A percentile compares a stretch with the other conserved stretches of the same genome.
Evolutionary conservation across 306 rosid species (phyloP).

Genomic region (Clitoria ternatea): DNA sequence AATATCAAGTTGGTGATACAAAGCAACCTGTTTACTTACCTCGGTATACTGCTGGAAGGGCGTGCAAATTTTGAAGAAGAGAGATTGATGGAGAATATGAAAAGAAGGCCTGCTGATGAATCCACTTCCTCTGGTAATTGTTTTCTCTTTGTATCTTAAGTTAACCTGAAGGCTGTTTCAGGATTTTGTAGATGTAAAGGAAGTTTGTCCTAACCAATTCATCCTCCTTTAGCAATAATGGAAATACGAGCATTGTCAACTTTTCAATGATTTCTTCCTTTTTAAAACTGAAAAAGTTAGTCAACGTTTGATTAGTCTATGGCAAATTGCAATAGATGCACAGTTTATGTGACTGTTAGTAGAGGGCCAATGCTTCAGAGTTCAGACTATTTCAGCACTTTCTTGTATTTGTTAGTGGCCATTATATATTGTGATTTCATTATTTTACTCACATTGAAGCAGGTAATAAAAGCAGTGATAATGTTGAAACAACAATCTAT

Average conservation of each 20-base stretch:
- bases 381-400: neutral
- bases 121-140: slow-evolving; percentile 53
- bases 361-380: neutral
- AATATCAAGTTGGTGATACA: slow-evolving; percentile 65
- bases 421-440: neutral
- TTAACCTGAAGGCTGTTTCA: neutral
- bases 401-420: neutral
- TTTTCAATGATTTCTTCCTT: neutral
- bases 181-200: neutral
- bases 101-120: slow-evolving; percentile 32
- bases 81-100: slow-evolving; percentile 41
- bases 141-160: neutral
- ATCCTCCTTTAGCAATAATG: neutral
- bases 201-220: neutral
- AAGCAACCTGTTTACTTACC: slow-evolving; percentile 60
- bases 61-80: slow-evolving; percentile 69
- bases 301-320: neutral
- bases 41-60: slow-evolving; percentile 63
- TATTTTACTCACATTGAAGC: neutral
- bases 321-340: neutral
- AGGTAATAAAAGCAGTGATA: slow-evolving; percentile 32
- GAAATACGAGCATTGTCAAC: neutral
- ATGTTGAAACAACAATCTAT: slow-evolving; percentile 40
- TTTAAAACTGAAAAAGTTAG: neutral
- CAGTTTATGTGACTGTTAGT: neutral